These are phyloP conservation scores for Neopestalotiopsis rosae DNA, from an alignment of 2,329 filamentous ascomycete genomes.

Conservation along the genomic window DNA sequence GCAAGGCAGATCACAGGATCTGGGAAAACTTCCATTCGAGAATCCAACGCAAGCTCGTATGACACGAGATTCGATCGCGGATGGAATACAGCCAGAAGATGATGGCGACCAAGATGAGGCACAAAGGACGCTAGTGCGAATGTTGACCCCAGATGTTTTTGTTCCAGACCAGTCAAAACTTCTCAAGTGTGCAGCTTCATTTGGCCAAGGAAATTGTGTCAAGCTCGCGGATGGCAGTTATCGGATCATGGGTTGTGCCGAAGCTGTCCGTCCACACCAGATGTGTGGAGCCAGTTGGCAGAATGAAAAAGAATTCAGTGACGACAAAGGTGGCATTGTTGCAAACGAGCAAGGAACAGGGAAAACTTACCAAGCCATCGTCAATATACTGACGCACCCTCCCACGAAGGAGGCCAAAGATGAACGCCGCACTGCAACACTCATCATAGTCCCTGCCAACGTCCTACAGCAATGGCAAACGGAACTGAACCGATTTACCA, in stretches of 20 bases:
- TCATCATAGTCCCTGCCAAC: background rate
- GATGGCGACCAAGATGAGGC: too few species aligned
- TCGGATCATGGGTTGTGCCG: background rate
- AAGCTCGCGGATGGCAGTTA: background rate
- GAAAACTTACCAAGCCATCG: constrained; percentile 2
- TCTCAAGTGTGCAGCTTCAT: background rate
- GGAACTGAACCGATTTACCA: too few species aligned
- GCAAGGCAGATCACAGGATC: too few species aligned
- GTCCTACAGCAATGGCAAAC: background rate
- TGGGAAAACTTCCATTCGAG: too few species aligned
- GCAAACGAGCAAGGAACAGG: constrained; percentile 12
- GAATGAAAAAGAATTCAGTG: background rate
- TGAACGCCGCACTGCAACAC: background rate
- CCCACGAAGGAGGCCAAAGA: background rate
- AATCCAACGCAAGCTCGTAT: constrained; percentile 4
- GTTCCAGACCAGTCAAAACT: background rate
- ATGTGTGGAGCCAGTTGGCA: background rate
- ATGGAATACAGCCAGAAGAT: too few species aligned
- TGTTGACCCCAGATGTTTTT: background rate
- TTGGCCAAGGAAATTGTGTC: constrained; percentile 1
- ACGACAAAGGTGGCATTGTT: constrained; percentile 1
- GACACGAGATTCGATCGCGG: background rate
- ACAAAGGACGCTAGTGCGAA: too few species aligned
- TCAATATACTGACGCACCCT: background rate
- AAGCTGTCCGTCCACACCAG: background rate